These are phyloP conservation scores for Starmerella riodocensis DNA, from an alignment of 805 yeast genomes.

Conservation along the genomic window DNA sequence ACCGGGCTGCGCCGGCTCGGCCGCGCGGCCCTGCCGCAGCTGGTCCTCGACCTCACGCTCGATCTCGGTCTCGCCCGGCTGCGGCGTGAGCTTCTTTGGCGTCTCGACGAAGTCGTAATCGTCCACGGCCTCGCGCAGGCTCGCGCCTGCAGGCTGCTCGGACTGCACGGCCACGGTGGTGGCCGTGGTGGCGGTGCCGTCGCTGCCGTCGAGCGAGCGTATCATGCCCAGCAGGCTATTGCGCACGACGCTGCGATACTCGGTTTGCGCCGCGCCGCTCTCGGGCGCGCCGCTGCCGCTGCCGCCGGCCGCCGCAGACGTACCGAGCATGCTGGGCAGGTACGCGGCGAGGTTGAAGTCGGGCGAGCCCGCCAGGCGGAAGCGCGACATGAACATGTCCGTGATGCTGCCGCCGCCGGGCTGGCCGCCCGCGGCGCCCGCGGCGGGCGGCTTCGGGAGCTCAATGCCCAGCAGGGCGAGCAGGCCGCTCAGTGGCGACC, in stretches of 20 bases:
- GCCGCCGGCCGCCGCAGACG: no score
- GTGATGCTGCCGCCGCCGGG: slow-evolving; percentile 2
- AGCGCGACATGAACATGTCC: slow-evolving; percentile 22
- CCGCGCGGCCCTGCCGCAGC: neutral
- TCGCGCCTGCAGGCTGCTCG: no score
- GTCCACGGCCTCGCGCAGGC: no score
- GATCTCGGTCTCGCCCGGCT: slow-evolving; percentile 11
- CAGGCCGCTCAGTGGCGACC: slow-evolving; percentile 6
- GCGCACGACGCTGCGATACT: slow-evolving; percentile 9
- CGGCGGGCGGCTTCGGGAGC: slow-evolving; percentile 11
- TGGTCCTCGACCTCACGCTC: slow-evolving; percentile 14
- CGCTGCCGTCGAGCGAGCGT: slow-evolving; percentile 12
- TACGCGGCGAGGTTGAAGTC: slow-evolving; percentile 19
- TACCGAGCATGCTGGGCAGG: slow-evolving; percentile 10
- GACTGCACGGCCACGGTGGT: no score
- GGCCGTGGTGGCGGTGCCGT: neutral
- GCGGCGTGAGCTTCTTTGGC: slow-evolving; percentile 6
- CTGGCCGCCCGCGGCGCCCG: slow-evolving; percentile 1
- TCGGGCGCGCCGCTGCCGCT: neutral
- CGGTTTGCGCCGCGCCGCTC: neutral
- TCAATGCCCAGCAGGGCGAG: slow-evolving; percentile 17
- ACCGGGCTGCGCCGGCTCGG: no score
- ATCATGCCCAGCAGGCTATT: slow-evolving; percentile 13
- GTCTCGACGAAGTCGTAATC: slow-evolving; percentile 15
- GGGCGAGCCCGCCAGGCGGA: slow-evolving; percentile 21